Evolutionary conservation across 1,284 basidiomycete species (phyloP).

Genomic region (Naganishia sp.): DNA sequence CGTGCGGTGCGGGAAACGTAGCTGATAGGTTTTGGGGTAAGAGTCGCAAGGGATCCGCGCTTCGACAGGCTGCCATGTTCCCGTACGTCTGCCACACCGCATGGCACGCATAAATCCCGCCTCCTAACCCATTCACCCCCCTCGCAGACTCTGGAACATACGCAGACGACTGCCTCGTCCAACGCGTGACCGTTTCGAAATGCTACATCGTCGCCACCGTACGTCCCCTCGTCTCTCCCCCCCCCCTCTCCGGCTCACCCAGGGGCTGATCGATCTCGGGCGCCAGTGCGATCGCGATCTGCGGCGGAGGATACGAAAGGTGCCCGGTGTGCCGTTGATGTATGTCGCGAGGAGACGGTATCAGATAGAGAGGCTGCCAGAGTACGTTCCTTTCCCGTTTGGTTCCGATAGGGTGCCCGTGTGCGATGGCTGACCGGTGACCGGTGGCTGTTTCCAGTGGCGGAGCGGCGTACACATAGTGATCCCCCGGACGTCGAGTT

Average conservation of each 20-base stretch:
- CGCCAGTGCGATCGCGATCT: conserved; percentile 86
- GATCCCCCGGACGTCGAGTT: background rate
- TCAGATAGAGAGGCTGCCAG: conserved; percentile 88
- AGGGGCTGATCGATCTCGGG: conserved; percentile 1
- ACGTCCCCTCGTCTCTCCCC: conserved; percentile 34
- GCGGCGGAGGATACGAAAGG: conserved; percentile 83
- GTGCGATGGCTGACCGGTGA: background rate
- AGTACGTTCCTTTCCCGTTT: conserved; percentile 53
- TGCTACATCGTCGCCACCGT: conserved; percentile 95
- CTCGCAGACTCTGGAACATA: conserved; percentile 78
- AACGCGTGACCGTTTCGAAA: conserved; percentile 89
- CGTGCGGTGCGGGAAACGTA: background rate
- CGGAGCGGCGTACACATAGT: conserved; percentile 26
- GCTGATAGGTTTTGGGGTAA: conserved; percentile 45
- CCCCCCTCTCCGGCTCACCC: background rate
- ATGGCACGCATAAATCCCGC: background rate
- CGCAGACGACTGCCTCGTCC: conserved; percentile 96
- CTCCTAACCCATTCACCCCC: background rate
- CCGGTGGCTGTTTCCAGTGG: conserved; percentile 10
- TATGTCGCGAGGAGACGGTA: conserved; percentile 88
- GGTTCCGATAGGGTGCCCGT: background rate
- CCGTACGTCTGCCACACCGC: conserved; percentile 50
- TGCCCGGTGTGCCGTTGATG: conserved; percentile 94
- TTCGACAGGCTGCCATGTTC: conserved; percentile 92
- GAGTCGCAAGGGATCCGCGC: conserved; percentile 92